Evolutionary conservation across 805 yeast genomes (phyloP).

Genomic region (Wickerhamomyces mucosus): DNA sequence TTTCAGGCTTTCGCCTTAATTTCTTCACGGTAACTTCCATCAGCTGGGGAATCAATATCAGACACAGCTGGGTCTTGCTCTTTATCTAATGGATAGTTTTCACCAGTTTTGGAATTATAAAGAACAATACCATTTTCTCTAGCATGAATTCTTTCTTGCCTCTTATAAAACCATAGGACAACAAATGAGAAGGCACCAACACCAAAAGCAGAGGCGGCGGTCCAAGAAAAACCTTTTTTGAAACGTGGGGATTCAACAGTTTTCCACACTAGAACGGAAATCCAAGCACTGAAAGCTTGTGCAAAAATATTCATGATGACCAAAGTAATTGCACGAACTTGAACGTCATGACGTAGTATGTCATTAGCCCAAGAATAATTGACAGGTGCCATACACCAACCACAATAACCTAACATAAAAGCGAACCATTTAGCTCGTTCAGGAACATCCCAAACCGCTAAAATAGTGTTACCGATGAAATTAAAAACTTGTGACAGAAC

Average conservation of each 20-base stretch:
- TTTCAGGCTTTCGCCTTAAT: too few species aligned
- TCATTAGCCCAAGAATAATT: slow-evolving; percentile 53
- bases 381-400: slow-evolving; percentile 51
- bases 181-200: slow-evolving; percentile 20
- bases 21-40: too few species aligned
- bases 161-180: slow-evolving; percentile 27
- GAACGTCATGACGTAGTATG: slow-evolving; percentile 44
- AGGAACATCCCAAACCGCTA: slow-evolving; percentile 45
- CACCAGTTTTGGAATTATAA: slow-evolving; percentile 19
- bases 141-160: slow-evolving; percentile 29
- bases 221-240: slow-evolving; percentile 39
- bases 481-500: slow-evolving; percentile 36
- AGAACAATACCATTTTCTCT: slow-evolving; percentile 28
- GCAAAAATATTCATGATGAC: slow-evolving; percentile 41
- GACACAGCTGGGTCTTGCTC: not conserved
- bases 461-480: slow-evolving; percentile 35
- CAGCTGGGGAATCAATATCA: not conserved
- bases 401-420: slow-evolving; percentile 12
- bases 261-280: slow-evolving; percentile 20
- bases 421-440: slow-evolving; percentile 48
- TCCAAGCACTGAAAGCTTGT: slow-evolving; percentile 41
- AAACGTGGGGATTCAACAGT: slow-evolving; percentile 49
- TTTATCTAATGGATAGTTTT: slow-evolving; percentile 3
- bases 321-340: slow-evolving; percentile 40
- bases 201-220: slow-evolving; percentile 26